Percentiles rank a stretch among this genome's conserved stretches.
phyloP scores from a whole-genome alignment of 257 asterid genomes.

The Forsythia viridissima region DNA sequence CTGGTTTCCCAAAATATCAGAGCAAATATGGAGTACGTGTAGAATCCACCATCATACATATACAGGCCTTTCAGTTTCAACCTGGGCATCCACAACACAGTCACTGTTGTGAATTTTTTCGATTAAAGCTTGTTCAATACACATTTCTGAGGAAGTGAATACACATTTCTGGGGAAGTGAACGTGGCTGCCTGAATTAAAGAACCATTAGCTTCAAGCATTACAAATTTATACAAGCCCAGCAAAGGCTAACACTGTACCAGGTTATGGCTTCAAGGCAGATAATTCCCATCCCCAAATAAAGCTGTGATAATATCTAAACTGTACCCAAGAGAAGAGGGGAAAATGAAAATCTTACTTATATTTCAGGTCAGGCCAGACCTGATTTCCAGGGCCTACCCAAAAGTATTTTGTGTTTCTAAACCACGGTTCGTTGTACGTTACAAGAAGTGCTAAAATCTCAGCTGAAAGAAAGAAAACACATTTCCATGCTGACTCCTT shows the following conservation, averaged over 20 bases:
- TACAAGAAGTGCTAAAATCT: conserved; percentile 71
- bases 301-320: conserved; percentile 17
- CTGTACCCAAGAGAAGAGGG: not conserved
- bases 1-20: conserved; percentile 90
- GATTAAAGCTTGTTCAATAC: not conserved
- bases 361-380: conserved; percentile 87
- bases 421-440: conserved; percentile 95
- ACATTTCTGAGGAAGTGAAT: not conserved
- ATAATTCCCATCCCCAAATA: not conserved
- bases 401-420: conserved; percentile 65
- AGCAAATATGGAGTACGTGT: conserved; percentile 86
- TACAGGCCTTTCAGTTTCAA: conserved; percentile 83
- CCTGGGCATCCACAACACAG: conserved; percentile 49
- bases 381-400: conserved; percentile 90
- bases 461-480: conserved; percentile 86
- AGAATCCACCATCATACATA: conserved; percentile 88
- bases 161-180: not conserved
- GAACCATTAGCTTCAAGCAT: not conserved
- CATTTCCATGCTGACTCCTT: conserved; percentile 99
- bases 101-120: conserved; percentile 2
- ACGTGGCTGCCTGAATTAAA: not conserved
- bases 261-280: conserved; percentile 22
- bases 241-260: not conserved
- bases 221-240: not conserved
- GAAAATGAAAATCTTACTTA: conserved; percentile 53